Base-by-base conservation (phyloP, 2,329 filamentous ascomycete genomes). In the Colletotrichum somersetense region DNA sequence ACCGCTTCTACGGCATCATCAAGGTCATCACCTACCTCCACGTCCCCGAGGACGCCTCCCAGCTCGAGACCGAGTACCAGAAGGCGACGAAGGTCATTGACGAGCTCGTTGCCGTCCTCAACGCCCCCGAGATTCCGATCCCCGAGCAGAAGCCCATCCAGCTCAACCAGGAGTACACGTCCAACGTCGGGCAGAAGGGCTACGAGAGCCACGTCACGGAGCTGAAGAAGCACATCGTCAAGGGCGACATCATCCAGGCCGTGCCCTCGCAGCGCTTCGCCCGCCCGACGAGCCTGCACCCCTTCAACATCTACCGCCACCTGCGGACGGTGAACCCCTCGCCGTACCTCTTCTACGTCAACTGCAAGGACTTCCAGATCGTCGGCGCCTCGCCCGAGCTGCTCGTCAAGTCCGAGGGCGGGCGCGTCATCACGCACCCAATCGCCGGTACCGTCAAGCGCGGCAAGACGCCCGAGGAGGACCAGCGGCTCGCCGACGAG, bases 281-380 rank as follows among this genome's bases (percentile, higher is more conserved):
- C 10, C 90, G 96, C 38, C 95, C 95, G 18, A 99, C 96, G 3
- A 91, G 90, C 67, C 86, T 99, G 55, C 96, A 99, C 81, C 96
- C 96, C 0, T 99, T 98, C 88, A 99, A 98, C 85, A 93, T 99
- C 78, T 99, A 98, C 87, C 91, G 96, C 66, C 94, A 97, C 80
- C 88, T 99, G 48, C 93, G 96, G 74, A 97, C 94, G n/a, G 93
- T 98, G 78, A 99, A 99, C 80, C 96, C 96, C 0, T 97, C 95
- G 11, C 96, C 96, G 0, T 99, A 99, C 83, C 90, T 99, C 46
- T 99, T 99, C 86, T 99, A 95, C 83, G 90, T 99, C 73, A 91
- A 96, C 81, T 98, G 96, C 83, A 88, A 89, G 72, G 92, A 94
- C 78, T 98, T 99, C 83, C 93, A 98, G 80, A 95, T 99, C 75